These are phyloP conservation scores for Dactylellina sp. DNA, from an alignment of 2,329 filamentous ascomycete species.

Conservation along the genomic window DNA sequence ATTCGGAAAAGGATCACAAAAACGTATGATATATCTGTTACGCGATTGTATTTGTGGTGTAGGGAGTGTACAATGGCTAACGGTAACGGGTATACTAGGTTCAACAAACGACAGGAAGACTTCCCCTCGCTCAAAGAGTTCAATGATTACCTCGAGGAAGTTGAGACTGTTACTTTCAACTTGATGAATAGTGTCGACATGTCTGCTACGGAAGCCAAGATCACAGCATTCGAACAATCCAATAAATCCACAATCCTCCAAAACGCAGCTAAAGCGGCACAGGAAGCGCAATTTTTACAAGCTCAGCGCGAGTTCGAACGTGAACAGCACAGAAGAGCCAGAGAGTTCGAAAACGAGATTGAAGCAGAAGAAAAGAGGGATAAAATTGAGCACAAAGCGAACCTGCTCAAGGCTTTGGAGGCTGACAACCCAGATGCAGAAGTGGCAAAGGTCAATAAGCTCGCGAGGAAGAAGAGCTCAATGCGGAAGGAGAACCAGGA, in stretches of 20 bases:
- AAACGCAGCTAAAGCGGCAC: constrained; percentile 69
- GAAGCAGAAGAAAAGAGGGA: constrained; percentile 74
- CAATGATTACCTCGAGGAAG: constrained; percentile 94
- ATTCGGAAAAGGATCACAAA: constrained; percentile 81
- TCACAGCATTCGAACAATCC: constrained; percentile 75
- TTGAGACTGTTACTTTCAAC: constrained; percentile 90
- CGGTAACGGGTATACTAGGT: constrained; percentile 68
- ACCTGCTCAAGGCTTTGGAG: constrained; percentile 77
- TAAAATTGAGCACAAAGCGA: constrained; percentile 73
- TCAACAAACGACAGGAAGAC: constrained; percentile 90
- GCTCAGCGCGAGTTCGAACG: constrained; percentile 73
- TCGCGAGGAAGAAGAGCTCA: constrained; percentile 60
- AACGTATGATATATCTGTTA: constrained; percentile 64
- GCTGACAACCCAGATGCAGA: constrained; percentile 72
- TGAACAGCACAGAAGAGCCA: constrained; percentile 71
- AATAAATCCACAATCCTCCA: constrained; percentile 77
- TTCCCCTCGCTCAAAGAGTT: constrained; percentile 85
- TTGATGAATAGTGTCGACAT: constrained; percentile 79
- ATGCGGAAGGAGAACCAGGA: constrained; percentile 58
- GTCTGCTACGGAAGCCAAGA: constrained; percentile 68
- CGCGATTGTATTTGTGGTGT: background rate
- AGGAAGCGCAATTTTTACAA: constrained; percentile 70
- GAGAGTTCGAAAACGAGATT: constrained; percentile 60
- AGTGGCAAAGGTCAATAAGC: constrained; percentile 57
- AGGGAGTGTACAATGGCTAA: constrained; percentile 10